Base-by-base conservation (phyloP, 1,139 yeast genomes). In the Geotrichum carabidarum region DNA sequence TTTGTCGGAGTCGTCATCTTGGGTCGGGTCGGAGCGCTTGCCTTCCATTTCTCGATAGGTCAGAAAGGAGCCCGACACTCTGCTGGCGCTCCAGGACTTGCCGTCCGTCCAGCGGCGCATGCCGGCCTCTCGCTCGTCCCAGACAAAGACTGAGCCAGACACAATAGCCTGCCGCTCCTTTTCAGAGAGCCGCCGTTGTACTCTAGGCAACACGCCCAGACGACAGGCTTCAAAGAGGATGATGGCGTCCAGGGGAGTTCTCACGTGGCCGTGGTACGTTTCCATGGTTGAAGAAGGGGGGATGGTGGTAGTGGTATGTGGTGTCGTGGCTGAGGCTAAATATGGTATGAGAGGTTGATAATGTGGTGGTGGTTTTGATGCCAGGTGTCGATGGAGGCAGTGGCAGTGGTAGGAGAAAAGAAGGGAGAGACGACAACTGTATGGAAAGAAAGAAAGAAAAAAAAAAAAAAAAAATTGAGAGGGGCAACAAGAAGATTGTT, bases 51-150 rank as follows among this genome's bases (percentile, higher is more conserved):
- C 88, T 57, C 79, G 76, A 66, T 84, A 84, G 5, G 82, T 78
- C 45, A 84, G 70, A 62, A 84, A 84, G 1, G 80, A 76, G 1
- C 88, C 87, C 17, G 79, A 76, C 2, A 84, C 89, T 60, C 88
- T 74, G 0, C 86, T 80, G 1, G 90, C 87, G 56, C 83, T 77
- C 90, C 90, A 84, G 42, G 78, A 74, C 51, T 71, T 71, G 38
- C 90, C 88, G 63, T 84, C 91, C 1, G 91, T 84, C 91, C 91
- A 84, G 43, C 90, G 71, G 60, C 82, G 78, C 82, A 84, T 84
- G 15, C 83, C 86, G 51, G 88, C 81, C 61, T 80, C 83, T 22
- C 78, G 74, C 67, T 84, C 90, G 64, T 81, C 83, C 90, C 90
- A 84, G 2, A 83, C 79, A 61, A 81, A 84, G 0, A 84, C 78